Percentiles rank a stretch among this genome's conserved stretches.
Evolutionary conservation across 2,329 filamentous ascomycete genomes (phyloP).

Genomic region (Xylaria sp.): DNA sequence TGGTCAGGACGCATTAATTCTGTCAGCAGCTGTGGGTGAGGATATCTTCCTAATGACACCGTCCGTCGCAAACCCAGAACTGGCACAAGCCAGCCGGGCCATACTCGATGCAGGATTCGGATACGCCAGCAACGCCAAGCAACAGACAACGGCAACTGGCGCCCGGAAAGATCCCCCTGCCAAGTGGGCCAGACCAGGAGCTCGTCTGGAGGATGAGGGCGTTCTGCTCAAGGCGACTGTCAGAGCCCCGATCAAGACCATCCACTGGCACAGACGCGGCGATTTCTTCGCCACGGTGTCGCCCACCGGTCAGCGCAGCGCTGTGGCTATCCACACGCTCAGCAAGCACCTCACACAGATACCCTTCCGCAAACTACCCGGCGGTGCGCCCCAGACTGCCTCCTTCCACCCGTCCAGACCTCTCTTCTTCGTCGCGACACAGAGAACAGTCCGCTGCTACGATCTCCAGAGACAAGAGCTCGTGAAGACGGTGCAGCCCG

Average conservation of each 20-base stretch:
- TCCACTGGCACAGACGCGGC: slow-evolving; percentile 89
- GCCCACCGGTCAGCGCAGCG: slow-evolving; percentile 68
- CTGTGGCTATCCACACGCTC: slow-evolving; percentile 90
- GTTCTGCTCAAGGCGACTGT: slow-evolving; percentile 78
- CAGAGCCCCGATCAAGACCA: slow-evolving; percentile 73
- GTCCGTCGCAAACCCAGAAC: slow-evolving; percentile 62
- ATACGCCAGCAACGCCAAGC: slow-evolving; percentile 67
- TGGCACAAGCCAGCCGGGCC: slow-evolving; percentile 69
- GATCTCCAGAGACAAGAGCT: slow-evolving; percentile 88
- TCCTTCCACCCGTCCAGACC: slow-evolving; percentile 93
- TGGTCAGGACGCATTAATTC: slow-evolving; percentile 69
- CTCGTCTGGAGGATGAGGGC: slow-evolving; percentile 67
- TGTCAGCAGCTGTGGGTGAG: slow-evolving; percentile 80
- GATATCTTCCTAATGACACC: slow-evolving; percentile 81
- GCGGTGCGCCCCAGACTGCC: slow-evolving; percentile 69
- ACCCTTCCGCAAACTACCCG: slow-evolving; percentile 75
- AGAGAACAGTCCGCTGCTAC: slow-evolving; percentile 88
- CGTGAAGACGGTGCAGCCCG: slow-evolving; percentile 87
- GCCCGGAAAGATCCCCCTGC: slow-evolving; percentile 69
- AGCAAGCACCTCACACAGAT: slow-evolving; percentile 93
- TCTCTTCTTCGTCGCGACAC: slow-evolving; percentile 92
- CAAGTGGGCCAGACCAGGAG: slow-evolving; percentile 76
- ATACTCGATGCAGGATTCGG: slow-evolving; percentile 87
- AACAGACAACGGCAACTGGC: slow-evolving; percentile 48
- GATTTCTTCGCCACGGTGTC: slow-evolving; percentile 94